Conservation (phyloP, 306 rosid genomes). For the Prunus campanulata region DNA sequence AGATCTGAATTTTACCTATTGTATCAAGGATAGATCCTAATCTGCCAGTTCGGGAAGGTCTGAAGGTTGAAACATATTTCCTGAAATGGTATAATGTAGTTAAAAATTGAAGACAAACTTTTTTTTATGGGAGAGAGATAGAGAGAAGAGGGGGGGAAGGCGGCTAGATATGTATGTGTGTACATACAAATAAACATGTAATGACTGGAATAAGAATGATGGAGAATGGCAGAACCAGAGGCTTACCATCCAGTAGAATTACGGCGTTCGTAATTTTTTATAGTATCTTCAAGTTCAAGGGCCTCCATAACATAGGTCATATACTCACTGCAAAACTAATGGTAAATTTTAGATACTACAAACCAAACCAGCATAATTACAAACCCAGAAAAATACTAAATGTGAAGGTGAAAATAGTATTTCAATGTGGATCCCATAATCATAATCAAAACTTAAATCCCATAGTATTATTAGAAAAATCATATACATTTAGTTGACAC, state of each 20-base stretch:
- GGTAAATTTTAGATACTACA: slow-evolving; percentile 16
- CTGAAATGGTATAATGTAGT: slow-evolving; percentile 43
- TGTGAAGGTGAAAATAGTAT: slow-evolving; percentile 2
- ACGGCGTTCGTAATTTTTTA: slow-evolving; percentile 73
- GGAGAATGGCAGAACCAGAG: slow-evolving; percentile 13
- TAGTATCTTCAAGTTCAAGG: slow-evolving; percentile 79
- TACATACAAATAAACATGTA: neutral
- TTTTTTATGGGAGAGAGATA: neutral
- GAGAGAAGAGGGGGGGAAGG: neutral
- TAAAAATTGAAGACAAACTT: slow-evolving; percentile 11
- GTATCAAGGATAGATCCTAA: slow-evolving; percentile 60
- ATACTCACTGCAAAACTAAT: slow-evolving; percentile 72
- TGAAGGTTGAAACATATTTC: slow-evolving; percentile 81
- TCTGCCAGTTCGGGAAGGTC: slow-evolving; percentile 63
- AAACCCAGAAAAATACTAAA: slow-evolving; percentile 9
- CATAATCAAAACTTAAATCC: neutral
- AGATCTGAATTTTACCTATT: slow-evolving; percentile 49
- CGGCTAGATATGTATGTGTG: neutral
- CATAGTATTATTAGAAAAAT: neutral
- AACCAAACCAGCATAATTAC: slow-evolving; percentile 19
- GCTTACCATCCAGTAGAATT: slow-evolving; percentile 87
- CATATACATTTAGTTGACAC: neutral
- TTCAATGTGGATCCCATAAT: neutral
- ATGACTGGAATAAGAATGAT: neutral
- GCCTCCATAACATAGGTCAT: slow-evolving; percentile 79